Evolutionary conservation across 176 grass and related monocot genomes (phyloP).

Genomic region (Triticum monococcum): DNA sequence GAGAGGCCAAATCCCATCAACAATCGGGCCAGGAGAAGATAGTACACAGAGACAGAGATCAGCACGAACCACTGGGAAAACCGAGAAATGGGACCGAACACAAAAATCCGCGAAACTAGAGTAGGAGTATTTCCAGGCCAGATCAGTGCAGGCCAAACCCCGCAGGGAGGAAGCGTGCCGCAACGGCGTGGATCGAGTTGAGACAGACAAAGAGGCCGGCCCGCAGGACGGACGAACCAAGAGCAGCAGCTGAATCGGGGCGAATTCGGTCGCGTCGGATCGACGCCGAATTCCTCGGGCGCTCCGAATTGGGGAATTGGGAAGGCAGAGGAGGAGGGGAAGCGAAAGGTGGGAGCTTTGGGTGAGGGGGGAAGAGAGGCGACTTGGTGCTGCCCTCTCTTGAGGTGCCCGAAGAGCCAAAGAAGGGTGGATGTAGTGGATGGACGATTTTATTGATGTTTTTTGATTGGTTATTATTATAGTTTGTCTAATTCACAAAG

Average conservation of each 20-base stretch:
- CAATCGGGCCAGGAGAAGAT: background rate
- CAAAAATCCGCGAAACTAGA: conserved; percentile 1
- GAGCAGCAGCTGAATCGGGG: background rate
- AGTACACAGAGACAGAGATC: conserved; percentile 15
- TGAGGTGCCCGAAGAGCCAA: conserved; percentile 17
- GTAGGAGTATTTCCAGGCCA: background rate
- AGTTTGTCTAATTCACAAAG: too few species aligned
- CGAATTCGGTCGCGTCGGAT: conserved; percentile 13
- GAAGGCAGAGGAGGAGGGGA: background rate
- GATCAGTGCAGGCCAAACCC: background rate
- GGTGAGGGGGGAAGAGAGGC: background rate
- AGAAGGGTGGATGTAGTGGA: background rate
- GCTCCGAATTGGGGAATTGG: conserved; percentile 34
- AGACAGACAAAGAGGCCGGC: background rate
- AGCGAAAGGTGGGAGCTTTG: conserved; percentile 27
- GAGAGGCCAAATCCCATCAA: background rate
- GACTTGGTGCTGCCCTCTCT: conserved; percentile 8
- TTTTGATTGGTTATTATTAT: background rate
- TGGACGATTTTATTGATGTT: conserved; percentile 8
- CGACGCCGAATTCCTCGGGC: background rate
- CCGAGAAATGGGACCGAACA: background rate
- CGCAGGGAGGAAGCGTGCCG: background rate
- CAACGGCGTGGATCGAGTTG: background rate
- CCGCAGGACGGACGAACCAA: background rate
- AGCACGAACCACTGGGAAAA: background rate